Evolutionary conservation across 2,329 filamentous ascomycete species (phyloP), one percentile per base, ranked within the genome.

Genomic region (Clarireedia monteithiana): DNA sequence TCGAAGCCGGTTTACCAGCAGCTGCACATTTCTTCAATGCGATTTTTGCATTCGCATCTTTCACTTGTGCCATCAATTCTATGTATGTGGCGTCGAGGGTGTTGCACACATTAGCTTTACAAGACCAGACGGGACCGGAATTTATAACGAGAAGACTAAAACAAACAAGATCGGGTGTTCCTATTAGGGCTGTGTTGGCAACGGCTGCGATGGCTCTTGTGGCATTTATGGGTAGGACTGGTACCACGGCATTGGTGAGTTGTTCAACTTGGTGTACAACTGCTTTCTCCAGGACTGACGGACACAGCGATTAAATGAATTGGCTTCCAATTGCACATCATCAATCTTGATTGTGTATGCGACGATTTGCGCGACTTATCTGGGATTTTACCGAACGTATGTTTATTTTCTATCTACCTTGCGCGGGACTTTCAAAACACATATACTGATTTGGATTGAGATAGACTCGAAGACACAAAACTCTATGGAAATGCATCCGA

Each of bases 331-430:
- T 48, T 71, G 67, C 53, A 70, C 70, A 1, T 69, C 71, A 5
- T 71, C 72, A 12, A 72, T 68, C 59, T 61, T 74, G n/a, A 70
- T 74, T 44, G 71, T 73, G 2, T 74, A 73, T 48, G 63, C 66
- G 20, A 67, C 68, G 14, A 72, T 74, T 15, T 74, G 71, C 52
- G 71, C 68, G 23, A 72, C 72, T 0, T 74, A 74, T 62, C 64
- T 74, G 39, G 67, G 58, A 27, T 73, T 73, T 59, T 72, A 68
- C 61, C 66, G 67, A 53, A 70, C 68, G 72, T 73, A 61, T 47
- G 62, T 53, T 15, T 3, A 7, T 27, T 6, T 55, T 17, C 9
- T 44, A 44, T 44, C 36, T 7, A 44, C 15, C 14, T 44, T 30
- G 27, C 27, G 7, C 40, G n/a, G 15, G 4, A 7, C 6, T 5